These are phyloP conservation scores for Pachysolen tannophilus DNA, from an alignment of 805 yeast species.

Conservation along the genomic window DNA sequence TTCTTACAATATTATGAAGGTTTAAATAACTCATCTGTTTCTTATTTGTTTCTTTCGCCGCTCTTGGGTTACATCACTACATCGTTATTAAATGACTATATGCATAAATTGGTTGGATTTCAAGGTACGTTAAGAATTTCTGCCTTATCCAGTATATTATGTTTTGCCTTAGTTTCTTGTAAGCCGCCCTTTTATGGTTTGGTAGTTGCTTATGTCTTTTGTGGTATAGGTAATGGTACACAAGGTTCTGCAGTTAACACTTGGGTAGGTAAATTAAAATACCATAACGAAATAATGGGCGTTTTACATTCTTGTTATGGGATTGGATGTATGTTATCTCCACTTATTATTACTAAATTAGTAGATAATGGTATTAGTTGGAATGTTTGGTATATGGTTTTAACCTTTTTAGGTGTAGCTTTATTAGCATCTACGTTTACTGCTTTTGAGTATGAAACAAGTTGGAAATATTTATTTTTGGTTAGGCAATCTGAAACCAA, in stretches of 20 bases:
- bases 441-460: conserved; percentile 35
- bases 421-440: conserved; percentile 19
- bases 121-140: conserved; percentile 24
- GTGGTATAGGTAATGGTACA: conserved; percentile 50
- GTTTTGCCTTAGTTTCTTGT: conserved; percentile 19
- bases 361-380: conserved; percentile 31
- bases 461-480: conserved; percentile 31
- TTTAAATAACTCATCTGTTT: conserved; percentile 16
- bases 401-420: conserved; percentile 21
- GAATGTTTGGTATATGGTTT: conserved; percentile 37
- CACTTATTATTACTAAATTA: conserved; percentile 34
- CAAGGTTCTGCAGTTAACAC: conserved; percentile 48
- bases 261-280: conserved; percentile 39
- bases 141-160: conserved; percentile 5
- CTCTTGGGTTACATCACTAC: conserved; percentile 46
- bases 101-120: conserved; percentile 39
- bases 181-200: conserved; percentile 34
- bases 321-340: conserved; percentile 45
- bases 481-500: too few species aligned
- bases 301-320: conserved; percentile 47
- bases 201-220: conserved; percentile 27
- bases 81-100: conserved; percentile 37
- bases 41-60: conserved; percentile 42
- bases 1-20: background rate
- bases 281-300: conserved; percentile 45